A percentile compares a stretch with the other conserved stretches of the same genome.
These are phyloP conservation scores for Symmetrospora coprosmae DNA, from an alignment of 768 basidiomycete genomes.

Conservation along the genomic window DNA sequence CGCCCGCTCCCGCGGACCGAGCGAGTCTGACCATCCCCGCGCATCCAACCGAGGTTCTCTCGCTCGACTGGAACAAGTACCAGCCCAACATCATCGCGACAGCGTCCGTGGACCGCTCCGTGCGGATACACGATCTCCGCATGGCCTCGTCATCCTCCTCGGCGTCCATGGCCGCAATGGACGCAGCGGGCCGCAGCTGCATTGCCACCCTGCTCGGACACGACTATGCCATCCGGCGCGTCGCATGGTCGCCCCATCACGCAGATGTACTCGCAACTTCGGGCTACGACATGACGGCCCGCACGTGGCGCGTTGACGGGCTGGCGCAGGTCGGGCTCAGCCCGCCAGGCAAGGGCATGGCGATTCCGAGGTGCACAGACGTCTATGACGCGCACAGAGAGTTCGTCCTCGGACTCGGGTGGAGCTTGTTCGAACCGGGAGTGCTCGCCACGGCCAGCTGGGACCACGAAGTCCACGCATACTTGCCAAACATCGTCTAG, in stretches of 20 bases:
- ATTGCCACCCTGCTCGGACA: constrained; percentile 54
- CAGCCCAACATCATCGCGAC: constrained; percentile 61
- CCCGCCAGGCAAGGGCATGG: neutral
- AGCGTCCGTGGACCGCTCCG: constrained; percentile 59
- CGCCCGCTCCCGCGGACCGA: neutral
- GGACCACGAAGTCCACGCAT: constrained; percentile 73
- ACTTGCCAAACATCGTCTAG: constrained; percentile 6
- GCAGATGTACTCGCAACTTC: constrained; percentile 41
- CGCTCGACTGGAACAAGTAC: constrained; percentile 89
- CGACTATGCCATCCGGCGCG: constrained; percentile 75
- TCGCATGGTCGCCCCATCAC: constrained; percentile 52
- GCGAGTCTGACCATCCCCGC: constrained; percentile 25
- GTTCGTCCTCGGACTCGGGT: constrained; percentile 79
- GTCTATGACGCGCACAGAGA: constrained; percentile 80
- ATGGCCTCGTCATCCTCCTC: constrained; percentile 53
- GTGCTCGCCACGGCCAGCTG: constrained; percentile 78
- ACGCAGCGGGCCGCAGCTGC: constrained; percentile 23
- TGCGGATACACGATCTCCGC: constrained; percentile 74
- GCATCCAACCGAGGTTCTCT: constrained; percentile 49
- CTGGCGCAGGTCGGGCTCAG: neutral
- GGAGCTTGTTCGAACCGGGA: constrained; percentile 84
- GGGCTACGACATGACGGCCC: constrained; percentile 90
- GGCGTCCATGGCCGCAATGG: constrained; percentile 44
- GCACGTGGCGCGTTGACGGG: constrained; percentile 51
- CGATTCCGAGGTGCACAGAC: constrained; percentile 40